Conservation (phyloP, 768 basidiomycete species). For the Trametes cinnabarina region DNA sequence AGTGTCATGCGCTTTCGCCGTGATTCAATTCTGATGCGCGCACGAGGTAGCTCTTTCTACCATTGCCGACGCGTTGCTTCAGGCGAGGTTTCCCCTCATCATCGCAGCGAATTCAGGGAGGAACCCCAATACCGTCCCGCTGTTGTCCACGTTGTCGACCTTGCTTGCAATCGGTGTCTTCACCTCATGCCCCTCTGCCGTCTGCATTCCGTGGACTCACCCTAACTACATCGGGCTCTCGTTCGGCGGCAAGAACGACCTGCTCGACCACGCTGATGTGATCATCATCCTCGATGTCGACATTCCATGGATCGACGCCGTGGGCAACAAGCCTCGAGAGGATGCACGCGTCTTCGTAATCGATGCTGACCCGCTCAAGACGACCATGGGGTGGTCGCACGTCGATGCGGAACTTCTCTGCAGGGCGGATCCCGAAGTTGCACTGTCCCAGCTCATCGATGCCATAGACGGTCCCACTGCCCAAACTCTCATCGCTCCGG, state of each 20-base stretch:
- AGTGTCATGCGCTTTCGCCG: not conserved
- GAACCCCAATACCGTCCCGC: constrained; percentile 45
- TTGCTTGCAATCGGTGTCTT: constrained; percentile 56
- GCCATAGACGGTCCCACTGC: constrained; percentile 24
- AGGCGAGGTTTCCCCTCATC: constrained; percentile 57
- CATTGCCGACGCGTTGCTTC: constrained; percentile 50
- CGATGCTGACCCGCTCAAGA: constrained; percentile 62
- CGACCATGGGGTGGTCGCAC: constrained; percentile 47
- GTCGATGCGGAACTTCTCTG: constrained; percentile 57
- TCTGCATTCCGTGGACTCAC: constrained; percentile 59
- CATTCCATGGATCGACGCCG: constrained; percentile 60
- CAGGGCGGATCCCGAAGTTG: constrained; percentile 52
- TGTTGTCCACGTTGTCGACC: constrained; percentile 48
- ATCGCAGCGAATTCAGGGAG: constrained; percentile 64
- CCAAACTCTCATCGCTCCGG: not conserved
- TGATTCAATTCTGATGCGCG: not conserved
- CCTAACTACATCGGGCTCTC: constrained; percentile 53
- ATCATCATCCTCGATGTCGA: constrained; percentile 64
- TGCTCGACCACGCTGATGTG: constrained; percentile 55
- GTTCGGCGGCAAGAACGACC: constrained; percentile 46
- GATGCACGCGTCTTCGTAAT: constrained; percentile 56
- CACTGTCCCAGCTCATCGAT: constrained; percentile 50
- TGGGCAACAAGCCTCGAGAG: constrained; percentile 41
- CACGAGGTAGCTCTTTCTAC: constrained; percentile 22
- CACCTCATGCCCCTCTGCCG: constrained; percentile 48